Percentiles rank a stretch among this genome's conserved stretches.
Conservation (phyloP, 305 asterid species). For the Caryopteris hybrid region DNA sequence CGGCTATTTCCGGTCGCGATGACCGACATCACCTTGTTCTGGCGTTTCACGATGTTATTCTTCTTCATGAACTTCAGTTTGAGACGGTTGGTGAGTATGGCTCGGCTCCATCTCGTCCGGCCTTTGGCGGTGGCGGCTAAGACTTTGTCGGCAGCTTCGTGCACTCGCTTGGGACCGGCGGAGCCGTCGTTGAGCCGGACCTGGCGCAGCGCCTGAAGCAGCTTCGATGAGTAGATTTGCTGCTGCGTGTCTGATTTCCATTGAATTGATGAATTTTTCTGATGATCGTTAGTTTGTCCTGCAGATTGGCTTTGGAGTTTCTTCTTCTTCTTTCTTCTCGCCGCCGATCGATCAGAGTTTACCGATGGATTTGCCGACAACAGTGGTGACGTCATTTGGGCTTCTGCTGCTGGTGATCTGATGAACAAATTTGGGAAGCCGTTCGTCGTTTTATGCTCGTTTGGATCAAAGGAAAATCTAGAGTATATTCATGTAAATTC, state of each 20-base stretch:
- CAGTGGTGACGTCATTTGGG: slow-evolving; percentile 37
- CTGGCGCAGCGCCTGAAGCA: slow-evolving; percentile 78
- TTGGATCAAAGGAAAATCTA: background rate
- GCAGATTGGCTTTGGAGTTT: slow-evolving; percentile 21
- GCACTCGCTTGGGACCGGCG: slow-evolving; percentile 57
- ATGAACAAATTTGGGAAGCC: no score
- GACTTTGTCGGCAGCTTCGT: slow-evolving; percentile 77
- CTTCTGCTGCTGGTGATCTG: background rate
- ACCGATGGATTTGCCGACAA: slow-evolving; percentile 36
- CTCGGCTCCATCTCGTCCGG: slow-evolving; percentile 93
- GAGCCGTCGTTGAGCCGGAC: slow-evolving; percentile 32
- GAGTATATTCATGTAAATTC: background rate
- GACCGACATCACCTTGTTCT: slow-evolving; percentile 34
- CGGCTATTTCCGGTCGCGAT: slow-evolving; percentile 40
- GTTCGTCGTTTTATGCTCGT: background rate
- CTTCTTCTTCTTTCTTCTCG: slow-evolving; percentile 49
- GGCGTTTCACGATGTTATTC: slow-evolving; percentile 38
- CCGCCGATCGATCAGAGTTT: slow-evolving; percentile 32
- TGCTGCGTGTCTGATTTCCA: slow-evolving; percentile 84
- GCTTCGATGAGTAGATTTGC: slow-evolving; percentile 76
- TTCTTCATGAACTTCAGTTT: slow-evolving; percentile 78
- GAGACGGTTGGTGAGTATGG: slow-evolving; percentile 64
- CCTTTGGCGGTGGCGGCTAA: slow-evolving; percentile 85
- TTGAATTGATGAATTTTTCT: slow-evolving; percentile 23
- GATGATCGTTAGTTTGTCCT: slow-evolving; percentile 10